Conservation (phyloP, 129 eudicot genomes). For the Deinandra increscens region DNA sequence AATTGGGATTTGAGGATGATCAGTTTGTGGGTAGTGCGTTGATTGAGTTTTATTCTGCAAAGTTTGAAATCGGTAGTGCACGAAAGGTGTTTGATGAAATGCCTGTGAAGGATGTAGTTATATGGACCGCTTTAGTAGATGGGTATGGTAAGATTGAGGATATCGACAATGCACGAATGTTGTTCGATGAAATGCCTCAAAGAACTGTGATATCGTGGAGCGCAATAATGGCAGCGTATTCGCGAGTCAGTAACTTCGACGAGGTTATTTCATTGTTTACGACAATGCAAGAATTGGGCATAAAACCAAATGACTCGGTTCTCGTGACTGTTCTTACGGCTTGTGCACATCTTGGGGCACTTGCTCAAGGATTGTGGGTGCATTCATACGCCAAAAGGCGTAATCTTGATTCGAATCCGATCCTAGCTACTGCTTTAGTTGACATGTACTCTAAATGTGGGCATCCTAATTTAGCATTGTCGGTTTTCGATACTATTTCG, state of each 20-base stretch:
- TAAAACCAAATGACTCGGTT: constrained; percentile 48
- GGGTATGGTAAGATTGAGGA: constrained; percentile 68
- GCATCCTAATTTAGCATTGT: constrained; percentile 38
- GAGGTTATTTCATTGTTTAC: constrained; percentile 41
- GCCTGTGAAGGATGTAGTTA: constrained; percentile 48
- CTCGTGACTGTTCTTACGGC: constrained; percentile 56
- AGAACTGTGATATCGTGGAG: constrained; percentile 66
- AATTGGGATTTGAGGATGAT: constrained; percentile 42
- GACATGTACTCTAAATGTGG: constrained; percentile 78
- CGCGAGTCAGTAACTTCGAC: constrained; percentile 35
- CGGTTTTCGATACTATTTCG: constrained; percentile 40
- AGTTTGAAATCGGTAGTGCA: constrained; percentile 39
- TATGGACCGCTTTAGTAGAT: constrained; percentile 58
- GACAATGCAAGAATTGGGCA: constrained; percentile 37
- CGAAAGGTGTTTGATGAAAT: constrained; percentile 53
- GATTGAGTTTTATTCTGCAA: constrained; percentile 43
- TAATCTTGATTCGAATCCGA: constrained; percentile 35
- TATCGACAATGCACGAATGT: constrained; percentile 38
- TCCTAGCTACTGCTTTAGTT: constrained; percentile 56
- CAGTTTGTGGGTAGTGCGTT: constrained; percentile 48
- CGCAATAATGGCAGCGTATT: constrained; percentile 53
- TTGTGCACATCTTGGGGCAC: constrained; percentile 63
- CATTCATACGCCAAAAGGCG: constrained; percentile 46
- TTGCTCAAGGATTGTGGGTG: constrained; percentile 64
- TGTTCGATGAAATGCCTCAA: constrained; percentile 62